phyloP scores from a whole-genome alignment of 2,329 filamentous ascomycete genomes.

The Exserohilum rostratum region DNA sequence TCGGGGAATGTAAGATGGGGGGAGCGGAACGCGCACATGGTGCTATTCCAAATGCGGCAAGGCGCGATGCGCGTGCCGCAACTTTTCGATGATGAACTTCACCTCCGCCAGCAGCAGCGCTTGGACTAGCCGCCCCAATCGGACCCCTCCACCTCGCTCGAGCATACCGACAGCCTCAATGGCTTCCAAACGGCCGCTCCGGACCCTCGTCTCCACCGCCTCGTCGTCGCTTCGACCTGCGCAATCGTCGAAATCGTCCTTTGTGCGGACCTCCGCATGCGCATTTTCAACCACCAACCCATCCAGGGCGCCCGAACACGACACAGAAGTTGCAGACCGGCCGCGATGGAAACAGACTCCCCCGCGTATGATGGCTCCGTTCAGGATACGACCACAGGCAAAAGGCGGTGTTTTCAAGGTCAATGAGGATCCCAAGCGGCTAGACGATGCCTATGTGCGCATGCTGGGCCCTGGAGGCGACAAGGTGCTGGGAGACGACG shows the following conservation, averaged over 20 bases:
- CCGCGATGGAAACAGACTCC: slow-evolving; percentile 61
- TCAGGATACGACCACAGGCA: slow-evolving; percentile 63
- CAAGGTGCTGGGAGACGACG: slow-evolving; percentile 80
- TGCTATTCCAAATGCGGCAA: slow-evolving; percentile 22
- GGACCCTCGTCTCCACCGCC: slow-evolving; percentile 35
- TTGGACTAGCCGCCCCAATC: slow-evolving; percentile 14
- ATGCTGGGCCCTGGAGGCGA: slow-evolving; percentile 77
- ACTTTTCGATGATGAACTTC: slow-evolving; percentile 40
- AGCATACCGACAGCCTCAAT: slow-evolving; percentile 40
- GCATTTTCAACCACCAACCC: slow-evolving; percentile 40
- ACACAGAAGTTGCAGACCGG: slow-evolving; percentile 39
- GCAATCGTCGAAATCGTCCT: slow-evolving; percentile 28
- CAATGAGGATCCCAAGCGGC: slow-evolving; percentile 74
- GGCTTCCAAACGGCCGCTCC: slow-evolving; percentile 57
- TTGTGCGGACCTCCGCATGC: slow-evolving; percentile 46
- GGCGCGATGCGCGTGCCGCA: slow-evolving; percentile 28
- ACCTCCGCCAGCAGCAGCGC: slow-evolving; percentile 17
- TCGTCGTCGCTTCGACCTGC: slow-evolving; percentile 35
- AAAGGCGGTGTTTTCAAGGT: slow-evolving; percentile 66
- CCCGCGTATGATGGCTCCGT: slow-evolving; percentile 54
- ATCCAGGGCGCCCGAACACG: slow-evolving; percentile 34
- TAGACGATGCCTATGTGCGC: slow-evolving; percentile 78
- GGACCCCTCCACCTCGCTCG: slow-evolving; percentile 21
- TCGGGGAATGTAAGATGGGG: slow-evolving; percentile 17
- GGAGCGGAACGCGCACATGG: slow-evolving; percentile 20